A percentile compares a stretch with the other conserved stretches of the same genome.
These are phyloP conservation scores for Graphilbum sp. DNA, from an alignment of 2,329 filamentous ascomycete species.

Conservation along the genomic window DNA sequence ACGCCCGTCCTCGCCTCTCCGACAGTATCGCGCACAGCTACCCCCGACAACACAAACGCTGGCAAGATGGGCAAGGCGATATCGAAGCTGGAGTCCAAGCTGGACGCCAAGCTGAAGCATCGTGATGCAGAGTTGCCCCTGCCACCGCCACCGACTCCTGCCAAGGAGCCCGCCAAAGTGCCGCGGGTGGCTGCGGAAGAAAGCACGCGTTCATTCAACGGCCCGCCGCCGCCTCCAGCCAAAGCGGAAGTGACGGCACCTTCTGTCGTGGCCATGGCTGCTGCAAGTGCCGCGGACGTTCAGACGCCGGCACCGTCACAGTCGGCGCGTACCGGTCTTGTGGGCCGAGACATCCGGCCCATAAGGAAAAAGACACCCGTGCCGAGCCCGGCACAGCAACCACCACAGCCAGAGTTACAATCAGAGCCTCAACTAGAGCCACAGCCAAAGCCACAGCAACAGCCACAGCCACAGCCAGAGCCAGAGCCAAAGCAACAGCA, in stretches of 20 bases:
- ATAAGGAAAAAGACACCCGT: constrained; percentile 10
- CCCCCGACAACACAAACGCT: background rate
- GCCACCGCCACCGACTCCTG: background rate
- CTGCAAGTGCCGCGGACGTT: background rate
- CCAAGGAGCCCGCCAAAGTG: no score
- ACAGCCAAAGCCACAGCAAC: no score
- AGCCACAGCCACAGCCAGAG: no score
- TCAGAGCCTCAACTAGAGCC: no score
- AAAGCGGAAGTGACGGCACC: no score
- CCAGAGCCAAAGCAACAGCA: no score
- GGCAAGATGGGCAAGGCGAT: constrained; percentile 13
- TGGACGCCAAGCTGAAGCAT: constrained; percentile 7
- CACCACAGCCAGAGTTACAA: background rate
- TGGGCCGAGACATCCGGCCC: constrained; percentile 8
- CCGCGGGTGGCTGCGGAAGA: background rate
- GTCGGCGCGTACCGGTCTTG: background rate
- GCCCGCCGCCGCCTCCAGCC: background rate
- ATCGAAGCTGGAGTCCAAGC: constrained; percentile 12
- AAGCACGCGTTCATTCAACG: background rate
- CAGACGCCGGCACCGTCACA: background rate
- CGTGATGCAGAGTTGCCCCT: constrained; percentile 1
- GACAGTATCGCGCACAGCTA: background rate
- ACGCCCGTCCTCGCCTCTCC: background rate
- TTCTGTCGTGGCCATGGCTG: background rate
- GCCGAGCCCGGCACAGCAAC: background rate